Conservation (phyloP, 306 rosid genomes). For the Corylus heterophylla region DNA sequence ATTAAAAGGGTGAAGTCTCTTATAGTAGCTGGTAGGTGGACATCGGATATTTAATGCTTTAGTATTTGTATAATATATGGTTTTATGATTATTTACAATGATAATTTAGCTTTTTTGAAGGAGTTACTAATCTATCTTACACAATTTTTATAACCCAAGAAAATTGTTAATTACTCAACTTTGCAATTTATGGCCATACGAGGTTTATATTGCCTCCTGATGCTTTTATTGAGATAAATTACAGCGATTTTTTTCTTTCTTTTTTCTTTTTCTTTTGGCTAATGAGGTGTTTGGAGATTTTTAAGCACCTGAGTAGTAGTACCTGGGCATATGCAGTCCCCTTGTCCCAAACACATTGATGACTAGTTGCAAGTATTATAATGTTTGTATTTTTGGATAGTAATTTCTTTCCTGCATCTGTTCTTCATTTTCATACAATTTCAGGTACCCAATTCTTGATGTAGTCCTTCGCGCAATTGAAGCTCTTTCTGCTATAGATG, state of each 20-base stretch:
- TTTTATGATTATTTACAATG: background rate
- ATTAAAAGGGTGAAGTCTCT: background rate
- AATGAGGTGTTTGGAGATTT: background rate
- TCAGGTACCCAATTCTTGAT: no score
- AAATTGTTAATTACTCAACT: background rate
- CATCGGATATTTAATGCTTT: background rate
- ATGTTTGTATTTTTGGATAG: no score
- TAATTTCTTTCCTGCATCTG: no score
- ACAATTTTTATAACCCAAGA: background rate
- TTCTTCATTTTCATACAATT: no score
- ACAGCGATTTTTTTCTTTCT: background rate
- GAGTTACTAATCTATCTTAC: background rate
- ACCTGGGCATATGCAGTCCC: background rate
- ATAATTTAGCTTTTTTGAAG: background rate
- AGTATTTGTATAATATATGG: background rate
- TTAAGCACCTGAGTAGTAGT: background rate
- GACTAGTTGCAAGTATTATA: slow-evolving; percentile 19
- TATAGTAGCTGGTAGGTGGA: background rate
- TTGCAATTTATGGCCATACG: background rate
- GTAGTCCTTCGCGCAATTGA: no score
- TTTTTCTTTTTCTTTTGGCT: background rate
- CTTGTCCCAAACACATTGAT: background rate
- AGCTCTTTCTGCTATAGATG: no score
- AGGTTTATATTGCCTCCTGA: background rate
- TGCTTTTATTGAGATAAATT: background rate